Evolutionary conservation across 139 green algal genomes (phyloP), one percentile per base, ranked within the genome.

Genomic region (Astrephomene gubernaculifera): DNA sequence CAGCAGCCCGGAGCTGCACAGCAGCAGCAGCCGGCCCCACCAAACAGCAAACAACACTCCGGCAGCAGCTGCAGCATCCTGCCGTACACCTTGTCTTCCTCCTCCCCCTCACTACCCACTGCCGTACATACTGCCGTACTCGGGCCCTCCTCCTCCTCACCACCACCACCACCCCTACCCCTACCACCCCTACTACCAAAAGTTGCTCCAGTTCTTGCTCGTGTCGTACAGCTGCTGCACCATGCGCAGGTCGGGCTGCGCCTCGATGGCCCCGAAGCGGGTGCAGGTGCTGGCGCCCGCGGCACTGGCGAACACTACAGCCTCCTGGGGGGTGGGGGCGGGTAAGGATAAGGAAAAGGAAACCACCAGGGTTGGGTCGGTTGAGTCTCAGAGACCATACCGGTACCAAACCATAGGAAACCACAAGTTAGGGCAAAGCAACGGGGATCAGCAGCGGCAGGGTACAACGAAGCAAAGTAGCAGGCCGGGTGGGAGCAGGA

Each of bases 191-290:
- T 8, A 38, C 43, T 78, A 90, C 87, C 87, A 91, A 80, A 90
- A 92, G 87, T 90, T 90, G 74, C 88, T 87, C 87, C 89, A 91
- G 31, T 71, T 49, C 72, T 89, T 88, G 69, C 70, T 89, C 10
- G 86, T 72, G 0, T 85, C 72, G 44, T 93, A 90, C 86, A 96
- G 83, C 27, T 84, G 45, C 71, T 93, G 38, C 5, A 92, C 94
- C 71, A 95, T 83, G 21, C 93, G 69, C 41, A 90, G 79, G 4
- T 86, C 90, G 0, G 95, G 95, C 90, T 98, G 95, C 4, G 87
- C 88, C 31, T 86, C 92, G 44, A 98, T 97, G 41, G 94, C 95
- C 17, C 95, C 95, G 0, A 92, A 87, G 61, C 88, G 87, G 33
- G 90, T 96, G 73, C 88, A 93, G 1, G 94, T 97, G 76, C 93